Conservation (phyloP, 2,329 filamentous ascomycete species). For the Clarireedia hainanense region DNA sequence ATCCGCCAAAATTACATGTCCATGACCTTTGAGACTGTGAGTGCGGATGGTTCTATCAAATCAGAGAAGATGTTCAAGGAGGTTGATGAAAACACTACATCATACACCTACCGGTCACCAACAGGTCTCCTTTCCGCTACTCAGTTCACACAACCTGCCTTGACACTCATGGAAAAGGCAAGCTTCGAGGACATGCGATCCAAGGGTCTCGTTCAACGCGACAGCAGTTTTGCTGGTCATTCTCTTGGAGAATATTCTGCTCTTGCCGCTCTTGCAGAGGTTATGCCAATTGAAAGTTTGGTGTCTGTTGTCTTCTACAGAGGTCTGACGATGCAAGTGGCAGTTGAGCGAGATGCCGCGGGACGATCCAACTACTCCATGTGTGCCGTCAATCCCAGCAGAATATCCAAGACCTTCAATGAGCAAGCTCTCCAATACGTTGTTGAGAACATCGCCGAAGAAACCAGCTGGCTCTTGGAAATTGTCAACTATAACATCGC, state of each 20-base stretch:
- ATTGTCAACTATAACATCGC: constrained; percentile 91
- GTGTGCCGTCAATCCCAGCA: constrained; percentile 97
- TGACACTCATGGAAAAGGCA: constrained; percentile 99
- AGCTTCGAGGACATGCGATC: constrained; percentile 98
- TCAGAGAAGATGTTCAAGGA: constrained; percentile 99
- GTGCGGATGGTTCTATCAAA: constrained; percentile 84
- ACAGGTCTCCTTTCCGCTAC: constrained; percentile 92
- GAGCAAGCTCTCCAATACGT: constrained; percentile 96
- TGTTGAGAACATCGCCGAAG: constrained; percentile 88
- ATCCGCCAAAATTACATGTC: constrained; percentile 99
- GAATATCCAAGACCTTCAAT: constrained; percentile 98
- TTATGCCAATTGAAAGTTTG: constrained; percentile 98
- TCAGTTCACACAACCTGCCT: constrained; percentile 94
- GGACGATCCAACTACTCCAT: constrained; percentile 98
- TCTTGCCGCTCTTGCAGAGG: constrained; percentile 88
- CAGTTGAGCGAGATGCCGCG: constrained; percentile 87
- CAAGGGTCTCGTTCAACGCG: constrained; percentile 89
- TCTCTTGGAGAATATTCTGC: constrained; percentile 98
- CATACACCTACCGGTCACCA: constrained; percentile 94
- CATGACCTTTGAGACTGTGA: constrained; percentile 99
- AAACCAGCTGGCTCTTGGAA: constrained; percentile 91
- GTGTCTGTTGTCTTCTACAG: constrained; percentile 99
- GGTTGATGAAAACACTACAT: constrained; percentile 84
- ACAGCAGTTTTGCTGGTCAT: constrained; percentile 96
- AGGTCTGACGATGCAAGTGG: constrained; percentile 97